These are phyloP conservation scores for Penicillium arizonense DNA, from an alignment of 495 filamentous ascomycete species.

Conservation along the genomic window DNA sequence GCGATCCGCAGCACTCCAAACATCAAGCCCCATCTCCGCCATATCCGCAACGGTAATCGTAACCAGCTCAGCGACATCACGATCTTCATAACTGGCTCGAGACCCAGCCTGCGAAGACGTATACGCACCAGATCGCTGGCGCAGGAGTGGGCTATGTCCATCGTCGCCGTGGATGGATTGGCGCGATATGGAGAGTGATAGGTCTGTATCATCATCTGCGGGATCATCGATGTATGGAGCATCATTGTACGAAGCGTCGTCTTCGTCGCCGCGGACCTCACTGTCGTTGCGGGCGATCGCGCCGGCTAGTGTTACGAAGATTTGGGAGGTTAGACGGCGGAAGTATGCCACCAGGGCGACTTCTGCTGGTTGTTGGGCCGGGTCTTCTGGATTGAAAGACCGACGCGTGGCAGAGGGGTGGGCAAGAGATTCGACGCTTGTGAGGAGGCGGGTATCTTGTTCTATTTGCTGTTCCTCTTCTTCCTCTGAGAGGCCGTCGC, in stretches of 20 bases:
- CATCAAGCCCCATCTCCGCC: slow-evolving; percentile 77
- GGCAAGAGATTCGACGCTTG: slow-evolving; percentile 40
- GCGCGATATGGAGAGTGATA: slow-evolving; percentile 25
- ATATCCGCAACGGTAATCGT: slow-evolving; percentile 68
- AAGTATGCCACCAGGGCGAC: slow-evolving; percentile 88
- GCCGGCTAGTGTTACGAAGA: slow-evolving; percentile 65
- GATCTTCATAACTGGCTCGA: neutral
- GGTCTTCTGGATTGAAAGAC: slow-evolving; percentile 36
- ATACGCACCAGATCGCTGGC: slow-evolving; percentile 15
- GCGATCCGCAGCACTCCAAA: slow-evolving; percentile 78
- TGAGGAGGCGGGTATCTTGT: slow-evolving; percentile 42
- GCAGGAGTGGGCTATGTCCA: slow-evolving; percentile 26
- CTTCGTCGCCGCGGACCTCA: slow-evolving; percentile 30
- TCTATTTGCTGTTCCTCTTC: slow-evolving; percentile 43
- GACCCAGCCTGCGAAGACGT: neutral
- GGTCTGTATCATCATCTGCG: slow-evolving; percentile 16
- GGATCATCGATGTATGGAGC: slow-evolving; percentile 16
- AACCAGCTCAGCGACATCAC: slow-evolving; percentile 36
- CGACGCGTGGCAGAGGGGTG: slow-evolving; percentile 36
- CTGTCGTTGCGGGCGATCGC: slow-evolving; percentile 54
- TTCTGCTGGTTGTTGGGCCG: slow-evolving; percentile 49
- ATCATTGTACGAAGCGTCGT: slow-evolving; percentile 6
- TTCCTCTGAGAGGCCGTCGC: slow-evolving; percentile 47
- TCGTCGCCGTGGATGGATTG: slow-evolving; percentile 31
- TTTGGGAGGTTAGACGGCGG: slow-evolving; percentile 74